Evolutionary conservation across 805 yeast genomes (phyloP).

Genomic region (Zygoascus ofunaensis): DNA sequence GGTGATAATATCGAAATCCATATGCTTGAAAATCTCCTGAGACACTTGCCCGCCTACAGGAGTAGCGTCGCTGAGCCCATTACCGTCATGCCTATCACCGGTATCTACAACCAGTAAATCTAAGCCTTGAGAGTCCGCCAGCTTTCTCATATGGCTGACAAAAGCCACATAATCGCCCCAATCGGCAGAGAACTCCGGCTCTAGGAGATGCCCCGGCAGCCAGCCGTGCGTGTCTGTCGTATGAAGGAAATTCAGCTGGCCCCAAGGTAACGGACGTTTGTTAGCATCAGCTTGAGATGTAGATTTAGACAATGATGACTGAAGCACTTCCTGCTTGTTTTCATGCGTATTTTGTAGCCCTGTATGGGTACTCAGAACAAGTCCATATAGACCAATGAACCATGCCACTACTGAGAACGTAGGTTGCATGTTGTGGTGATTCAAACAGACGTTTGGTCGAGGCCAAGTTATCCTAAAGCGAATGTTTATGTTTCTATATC

Average conservation of each 20-base stretch:
- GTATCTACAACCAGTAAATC: slow-evolving; percentile 76
- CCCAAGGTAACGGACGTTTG: slow-evolving; percentile 52
- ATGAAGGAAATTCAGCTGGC: slow-evolving; percentile 74
- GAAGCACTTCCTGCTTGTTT: too few species aligned
- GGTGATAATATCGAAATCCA: slow-evolving; percentile 69
- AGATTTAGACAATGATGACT: too few species aligned
- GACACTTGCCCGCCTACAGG: slow-evolving; percentile 59
- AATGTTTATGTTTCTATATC: too few species aligned
- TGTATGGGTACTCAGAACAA: too few species aligned
- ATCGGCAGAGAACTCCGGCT: slow-evolving; percentile 66
- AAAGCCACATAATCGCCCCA: slow-evolving; percentile 91
- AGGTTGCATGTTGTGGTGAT: too few species aligned
- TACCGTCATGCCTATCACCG: slow-evolving; percentile 94
- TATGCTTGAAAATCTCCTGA: slow-evolving; percentile 48
- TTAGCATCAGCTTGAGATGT: too few species aligned
- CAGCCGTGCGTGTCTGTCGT: slow-evolving; percentile 97
- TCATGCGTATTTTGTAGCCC: too few species aligned
- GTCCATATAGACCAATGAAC: too few species aligned
- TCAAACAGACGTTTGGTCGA: too few species aligned
- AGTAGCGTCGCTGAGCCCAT: slow-evolving; percentile 79
- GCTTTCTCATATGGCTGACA: slow-evolving; percentile 38
- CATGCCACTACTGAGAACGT: too few species aligned
- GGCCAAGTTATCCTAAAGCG: too few species aligned
- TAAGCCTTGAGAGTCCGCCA: slow-evolving; percentile 38
- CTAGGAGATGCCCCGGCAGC: slow-evolving; percentile 84